These are phyloP conservation scores for Lactarius evosmus DNA, from an alignment of 768 basidiomycete species.

Conservation along the genomic window DNA sequence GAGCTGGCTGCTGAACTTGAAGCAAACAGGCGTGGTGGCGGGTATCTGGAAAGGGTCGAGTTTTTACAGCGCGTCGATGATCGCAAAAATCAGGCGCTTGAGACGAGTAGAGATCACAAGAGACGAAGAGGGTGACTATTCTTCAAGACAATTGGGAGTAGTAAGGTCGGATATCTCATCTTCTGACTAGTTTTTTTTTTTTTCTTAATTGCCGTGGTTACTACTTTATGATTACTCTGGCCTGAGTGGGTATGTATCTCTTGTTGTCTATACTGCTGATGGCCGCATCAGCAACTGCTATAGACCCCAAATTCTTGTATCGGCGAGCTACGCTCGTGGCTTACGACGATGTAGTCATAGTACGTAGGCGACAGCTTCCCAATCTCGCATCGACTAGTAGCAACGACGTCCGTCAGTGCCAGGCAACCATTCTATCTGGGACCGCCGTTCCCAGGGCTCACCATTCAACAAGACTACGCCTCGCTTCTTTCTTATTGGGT, in stretches of 20 bases:
- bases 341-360: not conserved
- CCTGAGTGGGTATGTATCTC: not conserved
- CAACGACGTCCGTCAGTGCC: not conserved
- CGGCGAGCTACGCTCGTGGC: not conserved
- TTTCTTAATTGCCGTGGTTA: not conserved
- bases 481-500: too few species aligned
- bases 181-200: not conserved
- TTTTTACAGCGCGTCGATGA: constrained; percentile 75
- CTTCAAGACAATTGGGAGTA: not conserved
- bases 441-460: not conserved
- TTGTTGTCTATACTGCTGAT: not conserved
- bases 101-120: constrained; percentile 54
- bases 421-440: not conserved
- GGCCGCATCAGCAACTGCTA: not conserved
- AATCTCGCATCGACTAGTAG: not conserved
- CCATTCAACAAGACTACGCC: not conserved
- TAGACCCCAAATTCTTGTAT: not conserved
- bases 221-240: not conserved
- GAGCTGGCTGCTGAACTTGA: constrained; percentile 69
- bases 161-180: not conserved
- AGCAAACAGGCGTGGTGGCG: constrained; percentile 67
- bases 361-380: not conserved
- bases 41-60: constrained; percentile 82
- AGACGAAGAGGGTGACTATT: constrained; percentile 34
- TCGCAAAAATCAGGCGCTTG: constrained; percentile 62